These are phyloP conservation scores for Colletotrichum limetticola DNA, from an alignment of 2,329 filamentous ascomycete species.

Conservation along the genomic window DNA sequence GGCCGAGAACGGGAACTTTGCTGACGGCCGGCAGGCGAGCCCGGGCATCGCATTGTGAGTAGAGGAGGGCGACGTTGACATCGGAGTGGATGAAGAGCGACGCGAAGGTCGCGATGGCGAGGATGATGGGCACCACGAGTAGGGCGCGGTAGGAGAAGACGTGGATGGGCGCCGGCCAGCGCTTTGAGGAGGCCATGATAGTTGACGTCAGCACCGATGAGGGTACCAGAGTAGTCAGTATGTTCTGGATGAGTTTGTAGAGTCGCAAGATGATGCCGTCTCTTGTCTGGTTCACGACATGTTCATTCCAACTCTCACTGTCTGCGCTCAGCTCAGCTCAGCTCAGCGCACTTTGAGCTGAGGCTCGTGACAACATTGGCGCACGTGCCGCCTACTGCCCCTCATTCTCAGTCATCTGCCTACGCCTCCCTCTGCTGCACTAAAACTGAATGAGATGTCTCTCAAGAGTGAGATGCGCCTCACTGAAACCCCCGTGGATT, in stretches of 20 bases:
- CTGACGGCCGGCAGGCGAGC: slow-evolving; percentile 56
- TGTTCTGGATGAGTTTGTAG: background rate
- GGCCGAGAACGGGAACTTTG: slow-evolving; percentile 56
- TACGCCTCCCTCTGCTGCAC: background rate
- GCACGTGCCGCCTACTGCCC: slow-evolving; percentile 23
- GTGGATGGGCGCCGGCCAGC: slow-evolving; percentile 58
- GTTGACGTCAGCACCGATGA: background rate
- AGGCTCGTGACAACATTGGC: slow-evolving; percentile 10
- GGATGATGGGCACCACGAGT: slow-evolving; percentile 59
- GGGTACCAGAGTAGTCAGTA: background rate
- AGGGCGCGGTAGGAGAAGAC: slow-evolving; percentile 63
- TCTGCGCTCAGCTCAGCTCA: background rate
- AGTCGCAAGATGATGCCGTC: background rate
- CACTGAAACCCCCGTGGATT: background rate
- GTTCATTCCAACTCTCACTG: background rate
- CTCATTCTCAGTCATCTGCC: background rate
- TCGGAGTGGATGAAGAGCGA: slow-evolving; percentile 58
- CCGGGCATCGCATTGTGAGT: slow-evolving; percentile 63
- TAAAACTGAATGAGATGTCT: background rate
- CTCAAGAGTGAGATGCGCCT: background rate
- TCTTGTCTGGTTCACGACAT: background rate
- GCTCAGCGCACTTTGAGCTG: slow-evolving; percentile 2
- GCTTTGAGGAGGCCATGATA: slow-evolving; percentile 19
- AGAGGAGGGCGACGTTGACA: slow-evolving; percentile 62
- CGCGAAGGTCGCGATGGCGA: slow-evolving; percentile 54